These are phyloP conservation scores for Arctium lappa DNA, from an alignment of 129 eudicot species.

Conservation along the genomic window DNA sequence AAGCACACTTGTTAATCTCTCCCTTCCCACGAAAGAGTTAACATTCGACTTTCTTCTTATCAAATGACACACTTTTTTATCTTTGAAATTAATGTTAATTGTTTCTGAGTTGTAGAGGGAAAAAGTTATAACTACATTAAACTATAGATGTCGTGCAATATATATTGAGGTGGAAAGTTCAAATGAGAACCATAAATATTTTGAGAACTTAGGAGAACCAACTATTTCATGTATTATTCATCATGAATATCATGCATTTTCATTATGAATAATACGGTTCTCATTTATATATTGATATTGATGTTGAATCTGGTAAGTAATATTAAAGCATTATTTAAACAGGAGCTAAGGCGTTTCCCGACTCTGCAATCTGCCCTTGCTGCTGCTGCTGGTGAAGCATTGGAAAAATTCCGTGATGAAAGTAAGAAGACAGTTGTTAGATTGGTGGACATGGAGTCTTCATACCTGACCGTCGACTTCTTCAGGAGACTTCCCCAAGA, in stretches of 20 bases:
- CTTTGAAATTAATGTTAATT: neutral
- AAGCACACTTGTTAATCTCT: neutral
- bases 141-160: neutral
- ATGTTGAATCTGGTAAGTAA: neutral
- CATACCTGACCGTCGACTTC: constrained; percentile 76
- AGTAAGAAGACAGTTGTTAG: constrained; percentile 64
- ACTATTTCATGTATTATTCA: neutral
- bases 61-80: neutral
- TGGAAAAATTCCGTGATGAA: constrained; percentile 72
- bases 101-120: neutral
- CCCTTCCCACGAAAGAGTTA: neutral
- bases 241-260: neutral
- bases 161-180: neutral
- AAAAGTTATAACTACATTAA: neutral
- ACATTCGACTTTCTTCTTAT: neutral
- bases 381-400: constrained; percentile 58
- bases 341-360: constrained; percentile 79
- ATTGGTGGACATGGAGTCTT: constrained; percentile 80
- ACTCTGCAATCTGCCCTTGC: constrained; percentile 63
- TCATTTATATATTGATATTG: neutral
- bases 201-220: neutral
- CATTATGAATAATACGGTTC: neutral
- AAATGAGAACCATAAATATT: neutral
- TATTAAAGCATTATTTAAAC: neutral
- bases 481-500: constrained; percentile 79